phyloP scores from a whole-genome alignment of 1,139 yeast genomes.

The Magnusiomyces tetraspermus region DNA sequence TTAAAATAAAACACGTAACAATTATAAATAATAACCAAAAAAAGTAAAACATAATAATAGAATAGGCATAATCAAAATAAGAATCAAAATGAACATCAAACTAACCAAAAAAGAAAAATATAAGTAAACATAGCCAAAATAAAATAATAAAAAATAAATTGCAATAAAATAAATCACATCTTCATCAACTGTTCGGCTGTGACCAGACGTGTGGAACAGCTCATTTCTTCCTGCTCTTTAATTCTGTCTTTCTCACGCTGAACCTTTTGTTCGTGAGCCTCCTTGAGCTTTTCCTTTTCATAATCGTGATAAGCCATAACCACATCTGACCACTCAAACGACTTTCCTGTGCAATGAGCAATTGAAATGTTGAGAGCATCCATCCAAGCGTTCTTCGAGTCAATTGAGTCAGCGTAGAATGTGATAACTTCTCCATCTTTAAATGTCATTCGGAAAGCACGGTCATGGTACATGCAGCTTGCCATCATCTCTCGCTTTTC shows the following conservation, averaged over 20 bases:
- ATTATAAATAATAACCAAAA: no score
- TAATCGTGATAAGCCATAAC: constrained; percentile 19
- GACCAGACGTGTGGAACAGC: not conserved
- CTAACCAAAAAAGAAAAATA: no score
- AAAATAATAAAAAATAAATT: no score
- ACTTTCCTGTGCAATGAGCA: constrained; percentile 24
- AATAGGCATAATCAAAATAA: no score
- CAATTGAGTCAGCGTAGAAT: constrained; percentile 52
- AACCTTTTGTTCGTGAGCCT: not conserved
- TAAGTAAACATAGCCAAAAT: no score
- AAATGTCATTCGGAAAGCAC: constrained; percentile 48
- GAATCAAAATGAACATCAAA: no score
- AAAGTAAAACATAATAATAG: no score
- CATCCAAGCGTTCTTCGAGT: constrained; percentile 49
- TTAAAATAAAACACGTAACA: no score
- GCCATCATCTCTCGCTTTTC: constrained; percentile 22
- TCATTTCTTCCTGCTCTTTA: not conserved
- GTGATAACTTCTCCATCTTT: constrained; percentile 55
- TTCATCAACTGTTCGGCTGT: not conserved
- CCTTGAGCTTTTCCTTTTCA: constrained; percentile 10
- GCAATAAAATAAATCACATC: not conserved
- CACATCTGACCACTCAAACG: constrained; percentile 28
- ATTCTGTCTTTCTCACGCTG: not conserved
- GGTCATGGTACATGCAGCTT: constrained; percentile 28
- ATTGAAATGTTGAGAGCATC: constrained; percentile 24